phyloP scores from a whole-genome alignment of 2,329 filamentous ascomycete species.

The Ascochyta lentis region DNA sequence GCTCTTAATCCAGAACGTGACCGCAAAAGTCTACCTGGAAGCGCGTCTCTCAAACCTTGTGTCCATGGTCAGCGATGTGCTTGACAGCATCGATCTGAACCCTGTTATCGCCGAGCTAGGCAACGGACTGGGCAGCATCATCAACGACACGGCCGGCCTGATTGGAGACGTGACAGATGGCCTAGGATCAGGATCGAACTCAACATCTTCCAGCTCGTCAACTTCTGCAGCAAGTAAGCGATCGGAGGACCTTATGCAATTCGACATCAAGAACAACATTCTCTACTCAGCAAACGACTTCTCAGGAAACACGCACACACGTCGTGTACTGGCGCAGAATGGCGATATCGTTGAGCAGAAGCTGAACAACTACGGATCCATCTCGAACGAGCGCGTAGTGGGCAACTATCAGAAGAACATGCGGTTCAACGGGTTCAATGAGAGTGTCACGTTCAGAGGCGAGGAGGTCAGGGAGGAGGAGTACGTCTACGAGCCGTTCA shows the following conservation, averaged over 20 bases:
- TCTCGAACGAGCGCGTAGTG: constrained; percentile 53
- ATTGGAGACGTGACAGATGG: constrained; percentile 35
- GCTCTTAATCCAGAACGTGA: constrained; percentile 65
- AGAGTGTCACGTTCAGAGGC: constrained; percentile 50
- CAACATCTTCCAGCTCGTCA: constrained; percentile 10
- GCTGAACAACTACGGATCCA: constrained; percentile 61
- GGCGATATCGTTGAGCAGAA: constrained; percentile 62
- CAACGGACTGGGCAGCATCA: constrained; percentile 56
- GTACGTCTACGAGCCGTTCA: constrained; percentile 62
- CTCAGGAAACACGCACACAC: constrained; percentile 59
- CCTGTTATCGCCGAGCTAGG: constrained; percentile 65
- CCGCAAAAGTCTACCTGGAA: constrained; percentile 65
- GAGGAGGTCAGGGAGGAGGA: constrained; percentile 58
- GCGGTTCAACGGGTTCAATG: constrained; percentile 61
- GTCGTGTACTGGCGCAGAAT: constrained; percentile 63
- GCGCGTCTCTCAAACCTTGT: constrained; percentile 67
- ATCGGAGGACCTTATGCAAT: constrained; percentile 45
- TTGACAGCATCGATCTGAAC: constrained; percentile 66
- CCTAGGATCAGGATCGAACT: constrained; percentile 12
- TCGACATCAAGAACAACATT: constrained; percentile 63
- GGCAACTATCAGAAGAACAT: constrained; percentile 61
- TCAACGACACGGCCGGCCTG: constrained; percentile 49
- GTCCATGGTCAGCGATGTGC: constrained; percentile 64
- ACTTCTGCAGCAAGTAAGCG: constrained; percentile 34
- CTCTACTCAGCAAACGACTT: constrained; percentile 69